phyloP scores from a whole-genome alignment of 139 green algal genomes.

The Picochlorum sp. region DNA sequence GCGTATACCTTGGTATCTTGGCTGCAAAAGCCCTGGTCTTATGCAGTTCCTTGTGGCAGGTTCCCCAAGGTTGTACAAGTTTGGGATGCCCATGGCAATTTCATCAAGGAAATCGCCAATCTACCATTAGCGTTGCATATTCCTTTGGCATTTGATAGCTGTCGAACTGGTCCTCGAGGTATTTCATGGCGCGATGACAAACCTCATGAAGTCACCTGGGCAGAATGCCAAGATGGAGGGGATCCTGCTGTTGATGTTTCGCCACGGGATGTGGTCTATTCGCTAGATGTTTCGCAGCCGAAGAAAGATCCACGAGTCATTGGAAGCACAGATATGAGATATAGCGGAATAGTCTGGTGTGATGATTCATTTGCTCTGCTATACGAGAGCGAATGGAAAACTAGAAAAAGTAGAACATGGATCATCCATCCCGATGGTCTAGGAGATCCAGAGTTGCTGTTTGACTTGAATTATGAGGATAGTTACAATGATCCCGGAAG shows the following conservation, averaged over 20 bases:
- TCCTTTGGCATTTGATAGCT: constrained; percentile 85
- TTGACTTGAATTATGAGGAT: constrained; percentile 80
- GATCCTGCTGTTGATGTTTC: constrained; percentile 78
- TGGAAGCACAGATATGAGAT: constrained; percentile 57
- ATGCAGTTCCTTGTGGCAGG: constrained; percentile 74
- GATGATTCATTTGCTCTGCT: constrained; percentile 76
- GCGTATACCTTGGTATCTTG: constrained; percentile 73
- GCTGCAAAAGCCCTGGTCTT: constrained; percentile 87
- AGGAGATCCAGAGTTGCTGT: not conserved
- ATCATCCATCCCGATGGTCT: constrained; percentile 6
- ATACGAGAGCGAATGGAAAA: constrained; percentile 88
- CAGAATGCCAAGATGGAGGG: constrained; percentile 80
- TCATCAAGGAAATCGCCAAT: constrained; percentile 62
- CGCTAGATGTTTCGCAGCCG: constrained; percentile 34
- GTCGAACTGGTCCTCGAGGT: constrained; percentile 59
- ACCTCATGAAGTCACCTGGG: constrained; percentile 69
- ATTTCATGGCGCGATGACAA: constrained; percentile 85
- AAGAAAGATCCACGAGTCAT: constrained; percentile 10
- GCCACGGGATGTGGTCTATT: constrained; percentile 90
- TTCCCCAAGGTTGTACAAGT: constrained; percentile 84
- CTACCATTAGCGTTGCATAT: constrained; percentile 94
- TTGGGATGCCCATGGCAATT: constrained; percentile 41
- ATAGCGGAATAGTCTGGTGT: constrained; percentile 77
- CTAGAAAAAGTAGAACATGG: constrained; percentile 40
- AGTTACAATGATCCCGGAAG: constrained; percentile 84